Conservation (phyloP, 2,329 filamentous ascomycete species). For the Neoarthrinium moseri region DNA sequence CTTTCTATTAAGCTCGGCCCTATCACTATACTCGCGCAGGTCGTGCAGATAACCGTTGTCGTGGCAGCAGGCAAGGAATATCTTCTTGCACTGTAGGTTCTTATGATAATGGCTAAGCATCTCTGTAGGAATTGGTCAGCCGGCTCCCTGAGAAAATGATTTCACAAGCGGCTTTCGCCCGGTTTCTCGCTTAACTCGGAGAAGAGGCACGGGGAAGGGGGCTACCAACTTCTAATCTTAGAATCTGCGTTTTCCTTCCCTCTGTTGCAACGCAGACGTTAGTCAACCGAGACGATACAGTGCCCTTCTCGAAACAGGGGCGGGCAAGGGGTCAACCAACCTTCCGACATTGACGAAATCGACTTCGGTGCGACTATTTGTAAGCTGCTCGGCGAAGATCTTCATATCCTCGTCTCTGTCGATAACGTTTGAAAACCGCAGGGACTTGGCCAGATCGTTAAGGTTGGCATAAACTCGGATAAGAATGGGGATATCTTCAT, state of each 20-base stretch:
- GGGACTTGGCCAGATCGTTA: slow-evolving; percentile 29
- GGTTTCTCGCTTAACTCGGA: neutral
- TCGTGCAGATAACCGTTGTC: slow-evolving; percentile 33
- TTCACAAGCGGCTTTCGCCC: no score
- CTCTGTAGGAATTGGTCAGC: slow-evolving; percentile 19
- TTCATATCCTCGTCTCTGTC: slow-evolving; percentile 28
- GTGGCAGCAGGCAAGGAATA: slow-evolving; percentile 32
- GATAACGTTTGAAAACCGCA: slow-evolving; percentile 30
- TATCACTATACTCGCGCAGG: slow-evolving; percentile 29
- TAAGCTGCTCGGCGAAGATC: slow-evolving; percentile 31
- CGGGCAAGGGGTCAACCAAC: no score
- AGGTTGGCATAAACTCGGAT: slow-evolving; percentile 33
- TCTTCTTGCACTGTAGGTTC: slow-evolving; percentile 31
- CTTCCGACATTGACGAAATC: slow-evolving; percentile 33
- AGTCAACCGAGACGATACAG: neutral
- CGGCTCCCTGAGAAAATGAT: neutral
- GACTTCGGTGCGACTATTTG: slow-evolving; percentile 31
- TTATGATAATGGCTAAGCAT: slow-evolving; percentile 32
- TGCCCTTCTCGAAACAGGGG: no score
- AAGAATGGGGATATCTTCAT: slow-evolving; percentile 29
- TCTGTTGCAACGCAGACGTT: slow-evolving; percentile 12
- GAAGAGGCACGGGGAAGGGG: neutral
- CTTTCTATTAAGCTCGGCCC: slow-evolving; percentile 16
- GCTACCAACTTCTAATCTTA: slow-evolving; percentile 6
- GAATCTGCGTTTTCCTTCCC: slow-evolving; percentile 32